Base-by-base conservation (phyloP, 2,329 filamentous ascomycete genomes). In the Aspergillus sp. region DNA sequence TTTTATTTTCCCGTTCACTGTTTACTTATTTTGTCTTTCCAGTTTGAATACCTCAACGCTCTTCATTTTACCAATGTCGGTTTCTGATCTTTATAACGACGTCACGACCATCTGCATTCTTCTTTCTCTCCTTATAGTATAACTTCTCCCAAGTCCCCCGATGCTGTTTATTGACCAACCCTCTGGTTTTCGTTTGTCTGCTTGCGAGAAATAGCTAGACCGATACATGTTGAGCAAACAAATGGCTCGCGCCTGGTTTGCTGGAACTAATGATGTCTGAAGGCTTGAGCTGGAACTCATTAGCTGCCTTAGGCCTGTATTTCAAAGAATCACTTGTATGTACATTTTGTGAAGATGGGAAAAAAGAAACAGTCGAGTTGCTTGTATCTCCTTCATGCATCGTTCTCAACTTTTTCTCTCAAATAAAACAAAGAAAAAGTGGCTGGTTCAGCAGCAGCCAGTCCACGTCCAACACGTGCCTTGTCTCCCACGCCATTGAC, bases 191-290 rank as follows among this genome's bases (percentile, higher is more conserved):
- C 26, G 38, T 50, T 55, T 52, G 12, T 48, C 39, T 47, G n/a
- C 18, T 30, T 17, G 48, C 15, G 24, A 53, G 36, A 62, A 42
- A 22, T 44, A 22, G 32, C 34, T 59, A 61, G 55, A 63, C 34
- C 30, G 30, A 58, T 57, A 54, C 50, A 55, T 45, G 30, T 42
- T 55, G 20, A 18, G 49, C 45, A 22, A 47, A 48, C 26, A 9
- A n/a, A 49, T 36, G 59, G 59, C 59, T 62, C 61, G 55, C 61
- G 61, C 59, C 57, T 47, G n/a, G 32, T 48, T 59, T 49, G 47
- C 48, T 47, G 13, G 41, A 34, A 34, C 56, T 60, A 56, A 61
- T 58, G 41, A 18, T 56, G 22, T 12, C 24, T 36, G 42, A 30
- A n/a, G 45, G 41, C 53, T 38, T 53, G 54, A 60, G 51, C 59